Percentiles rank a stretch among this genome's conserved stretches.
phyloP scores from a whole-genome alignment of 495 filamentous ascomycete genomes.

The Lepidopterella palustris region DNA sequence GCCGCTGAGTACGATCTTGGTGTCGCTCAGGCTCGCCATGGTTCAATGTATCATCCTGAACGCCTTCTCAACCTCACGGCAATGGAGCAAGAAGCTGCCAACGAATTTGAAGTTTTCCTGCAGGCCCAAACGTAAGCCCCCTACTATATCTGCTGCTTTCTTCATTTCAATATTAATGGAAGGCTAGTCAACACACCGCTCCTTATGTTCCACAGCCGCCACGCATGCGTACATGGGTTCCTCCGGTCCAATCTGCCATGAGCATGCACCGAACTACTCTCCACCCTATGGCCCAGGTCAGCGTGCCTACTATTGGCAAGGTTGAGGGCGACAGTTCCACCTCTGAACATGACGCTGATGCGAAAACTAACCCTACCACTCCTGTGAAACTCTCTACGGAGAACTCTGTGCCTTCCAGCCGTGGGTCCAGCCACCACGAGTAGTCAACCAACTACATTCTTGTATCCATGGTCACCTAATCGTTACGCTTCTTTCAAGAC shows the following conservation, averaged over 20 bases:
- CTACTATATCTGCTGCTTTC: neutral
- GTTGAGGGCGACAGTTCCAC: constrained; percentile 10
- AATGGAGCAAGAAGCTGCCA: constrained; percentile 18
- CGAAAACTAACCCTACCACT: constrained; percentile 25
- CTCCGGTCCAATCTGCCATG: constrained; percentile 18
- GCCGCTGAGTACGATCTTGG: constrained; percentile 85
- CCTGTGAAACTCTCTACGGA: constrained; percentile 19
- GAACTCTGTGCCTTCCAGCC: constrained; percentile 9
- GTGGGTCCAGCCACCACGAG: constrained; percentile 5
- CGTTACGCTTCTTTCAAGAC: neutral
- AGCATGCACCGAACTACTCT: constrained; percentile 19
- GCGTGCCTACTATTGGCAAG: constrained; percentile 3
- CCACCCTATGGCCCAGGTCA: constrained; percentile 14
- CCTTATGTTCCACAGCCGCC: constrained; percentile 5
- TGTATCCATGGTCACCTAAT: neutral
- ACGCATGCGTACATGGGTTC: constrained; percentile 18
- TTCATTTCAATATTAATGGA: neutral
- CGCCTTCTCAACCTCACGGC: constrained; percentile 23
- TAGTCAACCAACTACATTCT: neutral
- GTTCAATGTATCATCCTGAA: constrained; percentile 35
- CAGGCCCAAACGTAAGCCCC: constrained; percentile 14
- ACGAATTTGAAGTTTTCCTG: constrained; percentile 29
- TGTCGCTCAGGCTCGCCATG: constrained; percentile 43
- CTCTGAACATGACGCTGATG: constrained; percentile 17
- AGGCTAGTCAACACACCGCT: neutral